Conservation (phyloP, 495 filamentous ascomycete genomes). For the Trichoderma reesei region DNA sequence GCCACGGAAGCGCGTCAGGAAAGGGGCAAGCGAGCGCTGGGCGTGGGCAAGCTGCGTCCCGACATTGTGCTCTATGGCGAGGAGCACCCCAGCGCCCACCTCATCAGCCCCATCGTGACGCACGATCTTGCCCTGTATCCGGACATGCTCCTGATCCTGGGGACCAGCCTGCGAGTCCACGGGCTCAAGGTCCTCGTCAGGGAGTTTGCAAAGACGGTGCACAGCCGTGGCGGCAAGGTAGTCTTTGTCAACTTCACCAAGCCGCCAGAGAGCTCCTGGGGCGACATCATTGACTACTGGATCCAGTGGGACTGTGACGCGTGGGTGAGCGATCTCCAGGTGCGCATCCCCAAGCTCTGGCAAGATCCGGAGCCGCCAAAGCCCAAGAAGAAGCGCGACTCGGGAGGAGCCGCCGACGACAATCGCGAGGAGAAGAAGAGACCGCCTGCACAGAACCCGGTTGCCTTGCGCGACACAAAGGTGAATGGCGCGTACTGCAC, state of each 20-base stretch:
- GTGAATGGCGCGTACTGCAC: conserved; percentile 27
- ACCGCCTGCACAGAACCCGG: conserved; percentile 17
- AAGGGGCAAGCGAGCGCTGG: conserved; percentile 51
- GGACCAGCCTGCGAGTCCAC: conserved; percentile 59
- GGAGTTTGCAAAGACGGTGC: conserved; percentile 61
- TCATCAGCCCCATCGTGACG: conserved; percentile 50
- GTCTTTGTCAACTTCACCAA: conserved; percentile 61
- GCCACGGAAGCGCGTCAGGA: conserved; percentile 47
- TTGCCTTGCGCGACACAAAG: conserved; percentile 26
- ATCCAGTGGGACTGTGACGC: conserved; percentile 62
- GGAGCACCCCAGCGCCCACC: conserved; percentile 56
- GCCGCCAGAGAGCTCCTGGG: conserved; percentile 57
- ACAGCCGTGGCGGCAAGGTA: conserved; percentile 52
- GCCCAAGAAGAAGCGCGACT: conserved; percentile 4
- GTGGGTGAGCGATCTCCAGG: conserved; percentile 53
- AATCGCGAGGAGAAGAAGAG: conserved; percentile 14
- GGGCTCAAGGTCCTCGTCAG: conserved; percentile 57
- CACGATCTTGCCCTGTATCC: conserved; percentile 51
- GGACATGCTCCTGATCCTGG: conserved; percentile 56
- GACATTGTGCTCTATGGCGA: conserved; percentile 65
- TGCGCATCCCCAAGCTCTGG: conserved; percentile 47
- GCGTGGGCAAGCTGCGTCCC: conserved; percentile 52
- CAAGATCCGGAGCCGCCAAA: conserved; percentile 25
- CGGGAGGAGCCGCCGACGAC: conserved; percentile 15
- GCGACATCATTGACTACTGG: conserved; percentile 58